A percentile compares a stretch with the other conserved stretches of the same genome.
phyloP scores from a whole-genome alignment of 176 grass and related monocot genomes.

The Zea luxurians region DNA sequence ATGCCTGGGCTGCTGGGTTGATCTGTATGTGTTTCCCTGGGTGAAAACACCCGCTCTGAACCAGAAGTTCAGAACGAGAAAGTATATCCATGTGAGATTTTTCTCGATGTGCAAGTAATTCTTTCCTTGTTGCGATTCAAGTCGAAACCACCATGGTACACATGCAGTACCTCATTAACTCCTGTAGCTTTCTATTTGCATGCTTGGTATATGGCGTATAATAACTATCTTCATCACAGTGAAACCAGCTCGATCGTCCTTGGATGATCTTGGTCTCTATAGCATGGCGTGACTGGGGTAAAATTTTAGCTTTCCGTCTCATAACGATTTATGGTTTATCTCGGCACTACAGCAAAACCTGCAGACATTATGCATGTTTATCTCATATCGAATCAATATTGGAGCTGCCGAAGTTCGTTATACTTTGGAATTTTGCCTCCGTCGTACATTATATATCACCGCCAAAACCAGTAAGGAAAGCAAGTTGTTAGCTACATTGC shows the following conservation, averaged over 20 bases:
- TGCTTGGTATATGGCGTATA: background rate
- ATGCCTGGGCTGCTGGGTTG: slow-evolving; percentile 1
- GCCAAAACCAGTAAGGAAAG: background rate
- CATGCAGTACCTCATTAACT: background rate
- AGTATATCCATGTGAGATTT: background rate
- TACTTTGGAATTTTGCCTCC: background rate
- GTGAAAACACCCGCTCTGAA: background rate
- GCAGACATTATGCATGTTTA: background rate
- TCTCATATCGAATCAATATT: background rate
- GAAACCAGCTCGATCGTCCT: background rate
- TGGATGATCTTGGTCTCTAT: slow-evolving; percentile 6
- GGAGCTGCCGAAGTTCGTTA: background rate
- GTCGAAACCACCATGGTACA: too few relatives aligned
- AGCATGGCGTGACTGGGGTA: background rate
- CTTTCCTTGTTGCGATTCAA: background rate
- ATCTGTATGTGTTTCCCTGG: slow-evolving; percentile 23
- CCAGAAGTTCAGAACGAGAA: background rate
- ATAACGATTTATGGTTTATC: background rate
- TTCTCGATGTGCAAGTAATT: too few relatives aligned
- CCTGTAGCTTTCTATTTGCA: slow-evolving; percentile 5
- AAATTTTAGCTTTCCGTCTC: background rate
- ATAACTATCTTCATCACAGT: background rate
- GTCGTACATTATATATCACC: background rate
- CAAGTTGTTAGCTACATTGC: background rate
- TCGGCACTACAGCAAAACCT: background rate